Conservation (phyloP, 164 flowering plant genomes). For the Chloranthus sessilifolius region DNA sequence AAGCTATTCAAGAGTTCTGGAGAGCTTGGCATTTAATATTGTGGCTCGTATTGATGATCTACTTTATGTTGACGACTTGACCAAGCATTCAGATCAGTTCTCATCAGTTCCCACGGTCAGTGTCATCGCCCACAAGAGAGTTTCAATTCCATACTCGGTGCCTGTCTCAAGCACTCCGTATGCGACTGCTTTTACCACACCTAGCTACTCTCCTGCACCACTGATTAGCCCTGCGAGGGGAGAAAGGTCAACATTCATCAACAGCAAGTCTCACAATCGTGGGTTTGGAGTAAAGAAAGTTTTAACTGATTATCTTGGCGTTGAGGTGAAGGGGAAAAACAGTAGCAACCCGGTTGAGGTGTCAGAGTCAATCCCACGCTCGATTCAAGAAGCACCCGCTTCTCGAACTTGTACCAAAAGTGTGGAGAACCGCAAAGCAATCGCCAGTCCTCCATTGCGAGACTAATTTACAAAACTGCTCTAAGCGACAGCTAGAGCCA, state of each 20-base stretch:
- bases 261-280: conserved; percentile 45
- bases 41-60: conserved; percentile 91
- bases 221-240: conserved; percentile 55
- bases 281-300: conserved; percentile 75
- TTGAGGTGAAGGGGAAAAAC: conserved; percentile 41
- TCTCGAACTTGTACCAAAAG: conserved; percentile 12
- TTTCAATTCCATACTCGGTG: conserved; percentile 41
- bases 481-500: no score
- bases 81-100: conserved; percentile 52
- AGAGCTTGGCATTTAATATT: conserved; percentile 87
- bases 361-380: conserved; percentile 12
- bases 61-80: conserved; percentile 81
- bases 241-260: conserved; percentile 59
- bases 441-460: neutral
- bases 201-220: conserved; percentile 58
- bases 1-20: conserved; percentile 97
- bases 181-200: conserved; percentile 43
- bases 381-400: conserved; percentile 6
- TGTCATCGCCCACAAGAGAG: conserved; percentile 58
- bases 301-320: conserved; percentile 67
- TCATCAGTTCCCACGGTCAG: conserved; percentile 50
- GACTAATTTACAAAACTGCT: conserved; percentile 2
- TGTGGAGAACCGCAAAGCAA: conserved; percentile 8
- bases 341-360: conserved; percentile 26
- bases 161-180: conserved; percentile 70